Conservation (phyloP, 768 basidiomycete species). For the Glaciozyma antarctica region DNA sequence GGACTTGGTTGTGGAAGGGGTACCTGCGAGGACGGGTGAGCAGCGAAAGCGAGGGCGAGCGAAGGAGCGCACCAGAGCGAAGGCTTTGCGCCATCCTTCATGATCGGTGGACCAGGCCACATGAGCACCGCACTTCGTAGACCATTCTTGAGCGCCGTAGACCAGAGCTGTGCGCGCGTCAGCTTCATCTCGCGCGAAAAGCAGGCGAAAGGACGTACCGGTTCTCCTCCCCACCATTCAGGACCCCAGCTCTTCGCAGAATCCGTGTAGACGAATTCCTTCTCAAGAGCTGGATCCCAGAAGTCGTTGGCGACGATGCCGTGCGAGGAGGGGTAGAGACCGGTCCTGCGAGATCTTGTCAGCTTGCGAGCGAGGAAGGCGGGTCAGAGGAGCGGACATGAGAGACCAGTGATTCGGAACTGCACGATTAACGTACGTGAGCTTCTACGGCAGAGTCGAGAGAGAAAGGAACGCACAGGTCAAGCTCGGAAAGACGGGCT, state of each 20-base stretch:
- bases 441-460: too few relatives aligned
- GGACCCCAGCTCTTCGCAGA: conserved; percentile 55
- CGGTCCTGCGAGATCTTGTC: conserved; percentile 53
- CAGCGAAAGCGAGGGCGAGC: not conserved
- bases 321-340: conserved; percentile 77
- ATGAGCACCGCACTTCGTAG: conserved; percentile 75
- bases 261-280: conserved; percentile 64
- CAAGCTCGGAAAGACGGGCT: conserved; percentile 76
- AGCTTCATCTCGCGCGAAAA: not conserved
- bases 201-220: conserved; percentile 47
- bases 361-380: conserved; percentile 5
- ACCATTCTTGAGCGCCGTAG: conserved; percentile 65
- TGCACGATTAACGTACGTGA: too few relatives aligned
- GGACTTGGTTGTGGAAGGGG: conserved; percentile 48
- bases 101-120: conserved; percentile 80
- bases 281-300: conserved; percentile 59
- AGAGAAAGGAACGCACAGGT: conserved; percentile 45
- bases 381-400: conserved; percentile 49
- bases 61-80: conserved; percentile 51
- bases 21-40: conserved; percentile 4
- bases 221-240: conserved; percentile 81
- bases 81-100: conserved; percentile 54
- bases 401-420: conserved; percentile 89
- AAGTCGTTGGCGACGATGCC: conserved; percentile 89
- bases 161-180: conserved; percentile 63